These are phyloP conservation scores for Chrysoporthe deuterocubensis DNA, from an alignment of 2,329 filamentous ascomycete genomes.

Conservation along the genomic window DNA sequence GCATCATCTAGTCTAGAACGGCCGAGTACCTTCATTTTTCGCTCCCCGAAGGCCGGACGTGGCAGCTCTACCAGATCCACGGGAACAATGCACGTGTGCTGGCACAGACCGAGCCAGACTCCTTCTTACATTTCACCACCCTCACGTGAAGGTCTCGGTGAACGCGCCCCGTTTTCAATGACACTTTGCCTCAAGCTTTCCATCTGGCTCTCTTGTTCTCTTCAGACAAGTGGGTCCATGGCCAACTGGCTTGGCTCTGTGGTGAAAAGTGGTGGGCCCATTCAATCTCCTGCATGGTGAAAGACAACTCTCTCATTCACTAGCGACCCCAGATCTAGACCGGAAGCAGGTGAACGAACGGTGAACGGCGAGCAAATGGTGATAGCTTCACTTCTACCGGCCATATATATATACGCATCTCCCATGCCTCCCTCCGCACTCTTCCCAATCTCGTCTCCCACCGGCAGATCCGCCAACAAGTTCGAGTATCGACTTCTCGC, in stretches of 20 bases:
- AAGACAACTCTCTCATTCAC: not conserved
- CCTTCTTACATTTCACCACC: not conserved
- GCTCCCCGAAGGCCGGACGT: not conserved
- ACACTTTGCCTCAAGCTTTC: not conserved
- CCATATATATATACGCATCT: not conserved
- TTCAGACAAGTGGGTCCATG: constrained; percentile 8
- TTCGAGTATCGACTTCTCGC: not conserved
- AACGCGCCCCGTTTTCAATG: not conserved
- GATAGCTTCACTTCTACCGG: not conserved
- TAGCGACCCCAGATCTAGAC: not conserved
- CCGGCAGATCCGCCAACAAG: not conserved
- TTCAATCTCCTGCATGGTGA: not conserved
- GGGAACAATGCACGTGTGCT: not conserved
- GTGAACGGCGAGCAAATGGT: not conserved
- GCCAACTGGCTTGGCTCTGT: constrained; percentile 6
- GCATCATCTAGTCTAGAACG: not conserved
- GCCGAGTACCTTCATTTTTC: not conserved
- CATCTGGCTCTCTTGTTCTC: not conserved
- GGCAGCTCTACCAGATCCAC: not conserved
- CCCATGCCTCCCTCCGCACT: not conserved
- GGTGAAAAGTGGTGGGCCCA: not conserved
- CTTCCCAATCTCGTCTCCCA: not conserved
- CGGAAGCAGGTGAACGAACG: not conserved
- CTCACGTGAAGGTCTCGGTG: not conserved
- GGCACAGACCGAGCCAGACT: not conserved